Evolutionary conservation across 2,329 filamentous ascomycete species (phyloP), one percentile per base, ranked within the genome.

Genomic region (Sporothrix pallida): DNA sequence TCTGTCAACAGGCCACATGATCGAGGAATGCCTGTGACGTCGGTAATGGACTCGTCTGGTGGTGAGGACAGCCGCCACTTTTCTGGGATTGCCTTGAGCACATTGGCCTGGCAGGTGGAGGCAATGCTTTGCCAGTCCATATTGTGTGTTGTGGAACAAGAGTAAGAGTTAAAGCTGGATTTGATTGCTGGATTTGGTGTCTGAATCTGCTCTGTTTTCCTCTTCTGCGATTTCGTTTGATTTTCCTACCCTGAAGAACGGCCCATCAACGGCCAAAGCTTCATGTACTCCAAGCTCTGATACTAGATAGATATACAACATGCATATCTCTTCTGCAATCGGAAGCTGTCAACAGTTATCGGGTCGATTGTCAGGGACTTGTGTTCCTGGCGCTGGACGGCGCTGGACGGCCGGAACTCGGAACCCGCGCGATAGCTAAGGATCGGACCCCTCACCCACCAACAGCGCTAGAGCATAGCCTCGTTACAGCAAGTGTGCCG

Each of bases 1-100:
- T 71, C 52, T 4, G 74, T 74, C 46, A 75, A 58, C 17, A 75
- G 52, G 13, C 74, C 74, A 8, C 60, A 75, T 5, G 60, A 48
- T 23, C 50, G 42, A 8, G 74, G 74, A 2, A 75, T 15, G 46
- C 60, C 68, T 1, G 50, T 68, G 26, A 75, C 74, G 17, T 75
- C 65, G 10, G 52, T 58, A 7, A 72, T 50, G 2, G 71, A 68
- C 8, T 7, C 62, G 15, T 44, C 50, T 1, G 46, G 58, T 1
- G 37, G 71, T 9, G 62, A 17, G 0, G 62, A 20, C 31, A 72
- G 37, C 37, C 13, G 65, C 71, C 71, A 72, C 48, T 72, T 72
- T 3, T 23, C 50, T 4, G 71, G 71, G 48, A 72, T 72, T 10
- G 58, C 20, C 31, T 58, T 31, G 15, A 56, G 37, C n/a, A 68